These are phyloP conservation scores for Cajanus cajan DNA, from an alignment of 306 rosid species.

Conservation along the genomic window DNA sequence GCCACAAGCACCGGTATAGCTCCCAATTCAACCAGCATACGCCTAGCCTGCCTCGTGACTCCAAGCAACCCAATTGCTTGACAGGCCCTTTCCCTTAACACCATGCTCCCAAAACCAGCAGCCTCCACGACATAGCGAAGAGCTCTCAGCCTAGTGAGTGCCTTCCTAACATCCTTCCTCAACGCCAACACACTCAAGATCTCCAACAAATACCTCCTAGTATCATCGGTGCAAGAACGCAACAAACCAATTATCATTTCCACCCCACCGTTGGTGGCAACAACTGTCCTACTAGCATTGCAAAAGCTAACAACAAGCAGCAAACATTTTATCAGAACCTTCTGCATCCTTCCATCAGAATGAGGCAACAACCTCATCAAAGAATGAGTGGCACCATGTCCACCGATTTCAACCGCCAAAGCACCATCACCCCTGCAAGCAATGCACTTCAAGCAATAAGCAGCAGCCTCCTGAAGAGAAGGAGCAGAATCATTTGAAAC, in stretches of 20 bases:
- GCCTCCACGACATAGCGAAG: conserved; percentile 51
- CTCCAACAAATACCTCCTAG: conserved; percentile 40
- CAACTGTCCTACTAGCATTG: conserved; percentile 26
- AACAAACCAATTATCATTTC: conserved; percentile 34
- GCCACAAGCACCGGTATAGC: conserved; percentile 43
- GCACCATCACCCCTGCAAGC: conserved; percentile 41
- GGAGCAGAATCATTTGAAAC: conserved; percentile 21
- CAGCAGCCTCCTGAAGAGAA: conserved; percentile 45
- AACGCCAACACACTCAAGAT: conserved; percentile 47
- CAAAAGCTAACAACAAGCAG: conserved; percentile 41
- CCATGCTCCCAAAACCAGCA: conserved; percentile 46
- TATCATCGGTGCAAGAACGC: conserved; percentile 7
- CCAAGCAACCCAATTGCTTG: conserved; percentile 49
- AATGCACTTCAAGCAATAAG: conserved; percentile 51
- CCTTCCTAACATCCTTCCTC: conserved; percentile 45
- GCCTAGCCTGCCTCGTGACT: conserved; percentile 29
- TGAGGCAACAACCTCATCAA: conserved; percentile 39
- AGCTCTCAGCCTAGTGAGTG: conserved; percentile 25
- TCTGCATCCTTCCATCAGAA: conserved; percentile 33
- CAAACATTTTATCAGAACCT: conserved; percentile 37
- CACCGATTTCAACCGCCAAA: conserved; percentile 36
- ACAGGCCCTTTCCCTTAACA: conserved; percentile 54
- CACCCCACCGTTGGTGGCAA: conserved; percentile 39
- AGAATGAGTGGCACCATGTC: conserved; percentile 27
- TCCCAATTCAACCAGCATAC: conserved; percentile 40